phyloP scores from a whole-genome alignment of 495 filamentous ascomycete species.

The Ramalina intermedia region DNA sequence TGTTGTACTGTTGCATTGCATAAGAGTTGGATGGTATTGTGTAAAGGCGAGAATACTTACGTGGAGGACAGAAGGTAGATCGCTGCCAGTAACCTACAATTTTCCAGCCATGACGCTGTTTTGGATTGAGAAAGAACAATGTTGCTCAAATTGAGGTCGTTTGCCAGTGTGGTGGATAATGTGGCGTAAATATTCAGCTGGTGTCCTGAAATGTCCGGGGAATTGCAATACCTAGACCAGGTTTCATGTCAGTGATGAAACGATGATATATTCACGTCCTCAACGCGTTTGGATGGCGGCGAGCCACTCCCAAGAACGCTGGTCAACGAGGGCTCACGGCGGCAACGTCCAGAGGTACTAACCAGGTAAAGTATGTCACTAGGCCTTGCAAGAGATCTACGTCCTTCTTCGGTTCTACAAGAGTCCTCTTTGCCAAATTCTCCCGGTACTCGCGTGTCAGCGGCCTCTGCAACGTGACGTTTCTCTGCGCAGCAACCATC shows the following conservation, averaged over 20 bases:
- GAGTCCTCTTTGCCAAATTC: constrained; percentile 4
- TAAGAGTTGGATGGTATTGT: background rate
- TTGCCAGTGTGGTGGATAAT: constrained; percentile 1
- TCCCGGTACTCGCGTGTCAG: constrained; percentile 10
- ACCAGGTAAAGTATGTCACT: constrained; percentile 17
- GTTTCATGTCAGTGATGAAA: constrained; percentile 13
- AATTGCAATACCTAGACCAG: constrained; percentile 1
- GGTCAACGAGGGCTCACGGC: no score
- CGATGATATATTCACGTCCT: constrained; percentile 8
- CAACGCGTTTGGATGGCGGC: background rate
- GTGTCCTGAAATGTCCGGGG: background rate
- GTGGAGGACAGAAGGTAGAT: background rate
- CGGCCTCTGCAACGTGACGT: constrained; percentile 6
- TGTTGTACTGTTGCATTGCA: background rate
- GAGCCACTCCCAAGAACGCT: no score
- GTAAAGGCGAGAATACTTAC: background rate
- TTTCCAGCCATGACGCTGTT: background rate
- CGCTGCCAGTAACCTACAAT: background rate
- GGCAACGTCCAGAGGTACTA: background rate
- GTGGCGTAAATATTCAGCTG: background rate
- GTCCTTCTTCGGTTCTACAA: constrained; percentile 14
- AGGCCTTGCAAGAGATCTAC: constrained; percentile 18
- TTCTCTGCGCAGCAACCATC: constrained; percentile 9
- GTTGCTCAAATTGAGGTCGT: constrained; percentile 12
- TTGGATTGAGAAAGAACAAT: background rate